Percentiles rank a stretch among this genome's conserved stretches.
These are phyloP conservation scores for Aspergillus phoenicis DNA, from an alignment of 2,329 filamentous ascomycete genomes.

Conservation along the genomic window DNA sequence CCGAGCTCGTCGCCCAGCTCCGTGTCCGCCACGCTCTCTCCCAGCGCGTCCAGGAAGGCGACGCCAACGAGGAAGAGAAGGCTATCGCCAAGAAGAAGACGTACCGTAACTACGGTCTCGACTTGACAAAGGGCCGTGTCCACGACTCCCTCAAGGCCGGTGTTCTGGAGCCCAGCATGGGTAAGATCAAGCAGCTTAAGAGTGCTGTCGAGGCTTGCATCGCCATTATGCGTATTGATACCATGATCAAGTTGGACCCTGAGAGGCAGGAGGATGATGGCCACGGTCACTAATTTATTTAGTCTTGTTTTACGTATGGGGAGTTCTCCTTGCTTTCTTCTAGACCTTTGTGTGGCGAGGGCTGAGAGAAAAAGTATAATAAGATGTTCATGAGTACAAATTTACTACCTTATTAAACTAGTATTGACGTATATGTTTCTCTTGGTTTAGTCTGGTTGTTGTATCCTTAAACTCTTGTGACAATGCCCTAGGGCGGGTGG, in stretches of 20 bases:
- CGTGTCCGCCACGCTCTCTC: constrained; percentile 92
- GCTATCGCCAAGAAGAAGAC: constrained; percentile 89
- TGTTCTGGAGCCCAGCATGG: constrained; percentile 94
- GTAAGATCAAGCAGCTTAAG: constrained; percentile 98
- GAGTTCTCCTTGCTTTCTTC: background rate
- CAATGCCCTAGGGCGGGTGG: too few relatives aligned
- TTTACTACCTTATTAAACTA: background rate
- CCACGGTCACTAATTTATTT: constrained; percentile 69
- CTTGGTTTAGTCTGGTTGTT: background rate
- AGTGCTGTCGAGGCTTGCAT: constrained; percentile 98
- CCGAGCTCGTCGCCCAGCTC: constrained; percentile 92
- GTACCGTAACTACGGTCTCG: constrained; percentile 98
- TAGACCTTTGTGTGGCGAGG: constrained; percentile 6
- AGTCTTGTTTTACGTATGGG: too few relatives aligned
- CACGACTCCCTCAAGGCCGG: constrained; percentile 92
- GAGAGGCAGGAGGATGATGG: constrained; percentile 82
- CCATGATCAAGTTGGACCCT: constrained; percentile 95
- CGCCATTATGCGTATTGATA: constrained; percentile 99
- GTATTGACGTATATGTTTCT: background rate
- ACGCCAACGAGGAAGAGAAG: constrained; percentile 78
- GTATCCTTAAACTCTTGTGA: background rate
- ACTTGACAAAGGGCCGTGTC: constrained; percentile 84
- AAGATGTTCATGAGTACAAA: constrained; percentile 22
- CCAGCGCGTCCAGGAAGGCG: constrained; percentile 86
- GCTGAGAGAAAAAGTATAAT: constrained; percentile 22